A percentile compares a stretch with the other conserved stretches of the same genome.
These are phyloP conservation scores for Rhipidocladum racemiflorum DNA, from an alignment of 176 grass and related monocot genomes.

Conservation along the genomic window DNA sequence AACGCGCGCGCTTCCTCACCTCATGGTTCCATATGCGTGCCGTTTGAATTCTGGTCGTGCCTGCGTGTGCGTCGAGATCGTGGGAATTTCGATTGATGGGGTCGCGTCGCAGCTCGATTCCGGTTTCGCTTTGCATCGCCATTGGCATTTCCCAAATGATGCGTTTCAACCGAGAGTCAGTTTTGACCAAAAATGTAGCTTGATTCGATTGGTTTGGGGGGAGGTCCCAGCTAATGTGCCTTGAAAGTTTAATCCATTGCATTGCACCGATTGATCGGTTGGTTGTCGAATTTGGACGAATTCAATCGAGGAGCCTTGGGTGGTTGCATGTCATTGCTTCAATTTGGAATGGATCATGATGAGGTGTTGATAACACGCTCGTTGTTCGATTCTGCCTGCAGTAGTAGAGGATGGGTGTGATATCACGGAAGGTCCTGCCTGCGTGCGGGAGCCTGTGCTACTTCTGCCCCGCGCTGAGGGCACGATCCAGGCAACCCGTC, in stretches of 20 bases:
- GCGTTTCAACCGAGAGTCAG: background rate
- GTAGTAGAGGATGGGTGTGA: conserved; percentile 61
- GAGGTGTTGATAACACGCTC: background rate
- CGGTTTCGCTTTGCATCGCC: background rate
- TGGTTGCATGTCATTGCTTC: background rate
- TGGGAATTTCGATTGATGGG: background rate
- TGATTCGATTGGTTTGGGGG: background rate
- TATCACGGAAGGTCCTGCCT: conserved; percentile 59
- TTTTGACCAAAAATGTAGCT: background rate
- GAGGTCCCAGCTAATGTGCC: background rate
- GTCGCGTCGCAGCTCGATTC: background rate
- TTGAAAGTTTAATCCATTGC: background rate
- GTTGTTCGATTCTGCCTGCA: background rate
- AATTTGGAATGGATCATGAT: background rate
- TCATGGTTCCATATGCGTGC: background rate
- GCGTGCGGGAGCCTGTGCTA: conserved; percentile 68
- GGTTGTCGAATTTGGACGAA: too few relatives aligned
- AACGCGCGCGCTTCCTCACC: background rate
- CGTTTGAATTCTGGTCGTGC: background rate
- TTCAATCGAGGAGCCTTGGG: background rate
- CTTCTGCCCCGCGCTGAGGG: conserved; percentile 63
- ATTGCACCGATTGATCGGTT: background rate
- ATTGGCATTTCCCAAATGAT: background rate
- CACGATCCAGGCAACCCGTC: conserved; percentile 74
- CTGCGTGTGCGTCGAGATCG: background rate